Evolutionary conservation across 805 yeast genomes (phyloP).

Genomic region (Wickerhamiella azyma): DNA sequence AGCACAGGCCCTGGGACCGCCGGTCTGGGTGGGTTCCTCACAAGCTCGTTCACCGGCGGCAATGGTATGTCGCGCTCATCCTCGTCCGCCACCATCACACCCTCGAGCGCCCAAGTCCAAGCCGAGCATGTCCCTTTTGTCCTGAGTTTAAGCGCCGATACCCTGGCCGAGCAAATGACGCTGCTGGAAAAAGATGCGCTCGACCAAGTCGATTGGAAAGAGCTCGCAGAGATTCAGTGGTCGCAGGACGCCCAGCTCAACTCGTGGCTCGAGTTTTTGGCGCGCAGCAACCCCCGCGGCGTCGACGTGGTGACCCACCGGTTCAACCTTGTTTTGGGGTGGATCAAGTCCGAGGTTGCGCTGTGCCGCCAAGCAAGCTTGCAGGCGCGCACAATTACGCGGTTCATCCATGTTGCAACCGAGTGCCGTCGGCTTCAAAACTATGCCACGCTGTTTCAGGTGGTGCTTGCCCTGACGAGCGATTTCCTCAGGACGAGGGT

Average conservation of each 20-base stretch:
- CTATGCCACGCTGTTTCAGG: conserved; percentile 76
- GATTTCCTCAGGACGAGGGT: conserved; percentile 45
- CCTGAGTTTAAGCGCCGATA: conserved; percentile 51
- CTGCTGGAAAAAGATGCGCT: conserved; percentile 73
- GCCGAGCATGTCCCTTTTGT: conserved; percentile 65
- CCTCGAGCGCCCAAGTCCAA: too few relatives aligned
- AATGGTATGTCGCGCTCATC: too few relatives aligned
- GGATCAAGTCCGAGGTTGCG: conserved; percentile 82
- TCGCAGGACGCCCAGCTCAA: conserved; percentile 51
- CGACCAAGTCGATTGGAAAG: conserved; percentile 84
- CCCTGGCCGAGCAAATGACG: conserved; percentile 71
- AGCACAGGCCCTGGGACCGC: too few relatives aligned
- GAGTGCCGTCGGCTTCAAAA: conserved; percentile 62
- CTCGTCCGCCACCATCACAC: too few relatives aligned
- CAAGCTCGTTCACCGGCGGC: too few relatives aligned
- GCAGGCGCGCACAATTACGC: conserved; percentile 57
- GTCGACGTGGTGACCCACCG: conserved; percentile 70
- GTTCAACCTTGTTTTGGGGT: conserved; percentile 76
- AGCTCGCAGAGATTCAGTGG: conserved; percentile 66
- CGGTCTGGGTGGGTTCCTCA: too few relatives aligned
- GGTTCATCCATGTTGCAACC: conserved; percentile 76
- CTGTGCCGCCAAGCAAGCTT: conserved; percentile 48
- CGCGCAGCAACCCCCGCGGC: conserved; percentile 48
- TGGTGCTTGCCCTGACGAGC: conserved; percentile 60
- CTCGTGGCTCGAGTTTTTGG: conserved; percentile 72